Base-by-base conservation (phyloP, 257 asterid genomes). In the Scutellaria galericulata region DNA sequence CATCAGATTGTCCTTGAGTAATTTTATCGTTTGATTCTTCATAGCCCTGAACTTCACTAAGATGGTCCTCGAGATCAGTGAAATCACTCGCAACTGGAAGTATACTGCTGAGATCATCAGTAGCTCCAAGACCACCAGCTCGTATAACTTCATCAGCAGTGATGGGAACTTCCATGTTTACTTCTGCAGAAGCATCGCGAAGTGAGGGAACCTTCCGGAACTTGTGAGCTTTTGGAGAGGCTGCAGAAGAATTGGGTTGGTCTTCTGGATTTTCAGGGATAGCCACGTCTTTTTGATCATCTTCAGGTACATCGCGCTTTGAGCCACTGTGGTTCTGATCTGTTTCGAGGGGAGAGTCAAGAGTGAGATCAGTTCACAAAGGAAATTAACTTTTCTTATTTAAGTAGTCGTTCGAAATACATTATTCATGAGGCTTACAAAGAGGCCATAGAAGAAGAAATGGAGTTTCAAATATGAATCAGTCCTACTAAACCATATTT, bases 91-190 rank as follows among this genome's bases (percentile, higher is more conserved):
- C 97, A 69, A 73, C 79, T 5, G 98, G 95, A 72, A 90, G 82
- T 41, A 82, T 58, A 72, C 85, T 83, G 65, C 76, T 75, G 27
- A 88, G 79, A 68, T 83, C 88, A 45, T 90, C 94, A 60, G 89
- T 85, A 58, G 90, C 91, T 72, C 95, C 95, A 66, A 88, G 72
- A 9, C 97, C 97, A 54, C 93, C 95, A 3, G 95, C 91, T 37
- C 71, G 77, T 54, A 85, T 54, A 57, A 85, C 79, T 9, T 89
- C 93, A 41, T 85, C 90, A 7, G 90, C 80, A 62, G 79, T 77
- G 27, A 90, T 70, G 15, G 87, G 73, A 55, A 83, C 93, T 80
- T 93, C 98, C 93, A 83, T 82, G 68, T 90, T 85, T 71, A 86
- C 81, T 22, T 83, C 89, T 50, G 78, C 87, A n/a, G 60, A 68